Conservation (phyloP, 2,329 filamentous ascomycete genomes). For the Trichoderma pleuroti region DNA sequence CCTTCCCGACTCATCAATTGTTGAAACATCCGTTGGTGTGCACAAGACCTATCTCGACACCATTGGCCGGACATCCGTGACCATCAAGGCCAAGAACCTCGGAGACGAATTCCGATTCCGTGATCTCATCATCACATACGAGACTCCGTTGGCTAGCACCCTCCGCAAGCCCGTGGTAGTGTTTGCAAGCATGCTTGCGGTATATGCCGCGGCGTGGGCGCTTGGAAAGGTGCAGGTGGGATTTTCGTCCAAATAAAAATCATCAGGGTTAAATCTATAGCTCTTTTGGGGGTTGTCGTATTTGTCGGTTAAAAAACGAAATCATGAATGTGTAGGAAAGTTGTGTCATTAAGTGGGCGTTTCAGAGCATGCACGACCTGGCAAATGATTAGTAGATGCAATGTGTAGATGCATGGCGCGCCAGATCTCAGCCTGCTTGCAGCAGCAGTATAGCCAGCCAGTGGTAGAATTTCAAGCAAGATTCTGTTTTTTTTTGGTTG, state of each 20-base stretch:
- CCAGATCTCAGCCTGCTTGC: not conserved
- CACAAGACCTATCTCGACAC: conserved; percentile 94
- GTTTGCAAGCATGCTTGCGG: conserved; percentile 65
- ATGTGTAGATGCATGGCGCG: conserved; percentile 11
- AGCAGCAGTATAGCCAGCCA: not conserved
- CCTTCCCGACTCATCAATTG: conserved; percentile 62
- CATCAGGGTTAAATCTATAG: conserved; percentile 20
- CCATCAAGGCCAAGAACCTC: conserved; percentile 77
- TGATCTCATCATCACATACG: conserved; percentile 81
- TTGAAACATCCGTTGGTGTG: conserved; percentile 55
- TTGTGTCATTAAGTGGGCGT: conserved; percentile 22
- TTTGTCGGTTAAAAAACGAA: not conserved
- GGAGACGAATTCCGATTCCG: conserved; percentile 87
- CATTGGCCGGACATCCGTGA: conserved; percentile 76
- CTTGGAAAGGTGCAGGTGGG: conserved; percentile 77
- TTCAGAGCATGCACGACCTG: conserved; percentile 19
- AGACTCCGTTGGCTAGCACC: conserved; percentile 69
- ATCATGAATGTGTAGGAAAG: conserved; percentile 4
- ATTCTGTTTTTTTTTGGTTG: not conserved
- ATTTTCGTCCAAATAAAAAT: conserved; percentile 52
- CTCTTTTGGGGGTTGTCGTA: not conserved
- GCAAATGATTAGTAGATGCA: conserved; percentile 21
- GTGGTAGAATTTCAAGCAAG: conserved; percentile 11
- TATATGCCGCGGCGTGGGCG: conserved; percentile 72
- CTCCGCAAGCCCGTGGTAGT: conserved; percentile 86